Base-by-base conservation (phyloP, 495 filamentous ascomycete genomes). In the Podospora appendiculata region DNA sequence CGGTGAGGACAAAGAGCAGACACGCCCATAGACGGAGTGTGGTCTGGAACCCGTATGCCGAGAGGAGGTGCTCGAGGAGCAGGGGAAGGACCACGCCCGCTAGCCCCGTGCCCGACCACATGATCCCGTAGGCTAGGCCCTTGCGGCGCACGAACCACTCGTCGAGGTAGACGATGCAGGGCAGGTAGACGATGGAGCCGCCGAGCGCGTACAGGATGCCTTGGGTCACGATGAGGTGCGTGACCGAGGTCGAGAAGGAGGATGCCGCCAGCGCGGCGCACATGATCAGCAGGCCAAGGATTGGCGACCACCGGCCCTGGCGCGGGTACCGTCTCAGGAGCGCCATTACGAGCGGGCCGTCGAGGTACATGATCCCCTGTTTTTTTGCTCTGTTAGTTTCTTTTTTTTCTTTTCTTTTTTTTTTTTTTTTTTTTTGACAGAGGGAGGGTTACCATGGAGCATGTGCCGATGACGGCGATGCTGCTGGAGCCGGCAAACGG, bases 71-170 rank as follows among this genome's bases (percentile, higher is more conserved):
- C 47, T 78, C 66, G 14, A 83, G 66, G 6, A 80, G 39, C 45
- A 82, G 61, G 0, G 80, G 82, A 6, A 83, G 47, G 14, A 65
- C 51, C 41, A 69, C 56, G 14, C 72, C 69, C n/a, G 58, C 69
- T 14, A 69, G 44, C 1, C 61, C 67, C 14, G 62, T 65, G 36
- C 60, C 82, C 32, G 74, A 76, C 68, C 72, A 48, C 56, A 79
- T 71, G 12, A 79, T 66, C n/a, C 79, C 80, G 52, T 74, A 82
- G 7, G 80, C 80, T 17, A 82, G 57, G 5, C 79, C 79, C 47
- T 75, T 74, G 33, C 71, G 59, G 19, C 56, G 48, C 18, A 76
- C 63, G 59, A 82, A 83, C 79, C 79, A 83, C 56, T 83, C 76
- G 51, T 82, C 76, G 9, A 83, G 50, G 58, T 74, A 77, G 35